Base-by-base conservation (phyloP, 208 protist genomes). In the Kentomonas sorsogonicus region DNA sequence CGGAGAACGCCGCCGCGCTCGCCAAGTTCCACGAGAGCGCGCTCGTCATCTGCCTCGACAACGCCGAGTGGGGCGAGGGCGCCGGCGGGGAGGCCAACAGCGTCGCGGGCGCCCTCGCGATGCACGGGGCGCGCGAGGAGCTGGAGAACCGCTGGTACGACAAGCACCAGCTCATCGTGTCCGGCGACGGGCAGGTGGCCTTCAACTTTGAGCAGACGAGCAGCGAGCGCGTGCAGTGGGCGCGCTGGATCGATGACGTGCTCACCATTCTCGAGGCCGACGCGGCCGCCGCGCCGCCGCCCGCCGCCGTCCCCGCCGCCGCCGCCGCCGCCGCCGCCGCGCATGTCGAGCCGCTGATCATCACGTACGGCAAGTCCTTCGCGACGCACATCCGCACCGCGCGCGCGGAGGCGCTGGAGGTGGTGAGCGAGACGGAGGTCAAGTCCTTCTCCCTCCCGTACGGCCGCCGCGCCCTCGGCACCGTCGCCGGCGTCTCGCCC, bases 121-220 rank as follows among this genome's bases (percentile, higher is more conserved):
- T 95, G 52, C 83, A 91, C 56, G 88, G 88, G 11, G 66, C 74
- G 43, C 57, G 60, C 44, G 73, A 88, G 44, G 88, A 95, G 63
- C 13, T 77, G 38, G 86, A 95, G 67, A 95, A 96, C 71, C 82
- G 90, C 41, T 96, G 90, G 85, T 96, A 91, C 66, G 90, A 96
- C 74, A 96, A 94, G 66, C 84, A 96, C 53, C 89, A 96, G 72
- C 48, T 94, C 39, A 91, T 94, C 63, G 77, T 96, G 45, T 89
- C 82, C 23, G 83, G 82, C 22, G 83, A 91, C 43, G 85, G 90
- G 27, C 75, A 83, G 23, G 74, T 87, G 11, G 86, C 84, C 6
- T 91, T 94, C 45, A 94, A 94, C 70, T 93, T 91, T 53, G 90
- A 96, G 71, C 48, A 86, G 16, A 75, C 86, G 13, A 64, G 54